These are phyloP conservation scores for Leptographium wingfieldii DNA, from an alignment of 2,329 filamentous ascomycete genomes.

Conservation along the genomic window DNA sequence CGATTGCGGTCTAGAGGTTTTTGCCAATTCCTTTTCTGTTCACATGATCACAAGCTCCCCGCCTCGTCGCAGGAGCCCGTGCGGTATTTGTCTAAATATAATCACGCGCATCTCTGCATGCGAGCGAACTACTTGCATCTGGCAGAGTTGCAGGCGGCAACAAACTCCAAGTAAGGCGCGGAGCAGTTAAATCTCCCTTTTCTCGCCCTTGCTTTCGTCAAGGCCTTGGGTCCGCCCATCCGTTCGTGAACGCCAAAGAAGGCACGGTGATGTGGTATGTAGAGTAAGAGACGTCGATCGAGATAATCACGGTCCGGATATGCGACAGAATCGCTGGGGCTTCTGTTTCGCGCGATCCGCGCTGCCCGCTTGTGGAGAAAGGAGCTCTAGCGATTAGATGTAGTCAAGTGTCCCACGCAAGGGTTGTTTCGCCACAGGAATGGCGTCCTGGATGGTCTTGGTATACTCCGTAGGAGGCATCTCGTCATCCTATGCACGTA, in stretches of 20 bases:
- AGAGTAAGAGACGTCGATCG: background rate
- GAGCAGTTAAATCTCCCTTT: too few species aligned
- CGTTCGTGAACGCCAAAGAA: too few species aligned
- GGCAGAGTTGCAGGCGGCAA: background rate
- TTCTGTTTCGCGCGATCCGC: background rate
- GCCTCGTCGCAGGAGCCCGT: background rate
- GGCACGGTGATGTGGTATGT: too few species aligned
- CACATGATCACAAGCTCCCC: background rate
- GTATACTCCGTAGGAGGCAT: background rate
- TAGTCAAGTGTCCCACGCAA: background rate
- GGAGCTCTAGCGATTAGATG: background rate
- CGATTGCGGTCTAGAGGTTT: background rate
- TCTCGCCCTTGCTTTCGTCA: too few species aligned
- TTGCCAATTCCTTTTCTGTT: background rate
- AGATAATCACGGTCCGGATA: background rate
- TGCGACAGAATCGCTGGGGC: background rate
- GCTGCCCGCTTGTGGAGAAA: background rate
- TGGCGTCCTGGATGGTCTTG: background rate
- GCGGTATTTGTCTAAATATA: background rate
- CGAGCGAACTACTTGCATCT: background rate
- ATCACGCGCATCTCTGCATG: background rate
- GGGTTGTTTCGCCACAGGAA: background rate
- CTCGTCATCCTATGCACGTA: too few species aligned
- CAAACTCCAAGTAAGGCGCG: too few species aligned
- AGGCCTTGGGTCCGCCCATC: too few species aligned